These are phyloP conservation scores for Russula sp. DNA, from an alignment of 768 basidiomycete genomes.

Conservation along the genomic window DNA sequence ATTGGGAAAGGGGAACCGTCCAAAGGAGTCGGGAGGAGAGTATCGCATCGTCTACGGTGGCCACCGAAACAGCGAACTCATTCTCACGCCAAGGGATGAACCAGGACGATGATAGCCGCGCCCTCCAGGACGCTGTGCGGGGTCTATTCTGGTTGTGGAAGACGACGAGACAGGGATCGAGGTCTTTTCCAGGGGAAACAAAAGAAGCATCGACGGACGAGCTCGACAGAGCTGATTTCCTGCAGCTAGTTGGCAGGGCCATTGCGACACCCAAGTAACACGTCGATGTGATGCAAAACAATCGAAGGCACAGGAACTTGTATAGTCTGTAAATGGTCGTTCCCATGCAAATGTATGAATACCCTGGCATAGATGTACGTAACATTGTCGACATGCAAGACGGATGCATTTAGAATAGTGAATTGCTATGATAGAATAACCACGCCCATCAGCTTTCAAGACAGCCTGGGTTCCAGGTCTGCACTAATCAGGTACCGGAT, in stretches of 20 bases:
- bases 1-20: not conserved
- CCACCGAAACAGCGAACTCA: not conserved
- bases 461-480: not conserved
- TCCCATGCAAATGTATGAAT: not conserved
- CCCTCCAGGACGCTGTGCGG: constrained; percentile 15
- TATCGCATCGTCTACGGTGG: not conserved
- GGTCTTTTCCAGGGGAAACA: not conserved
- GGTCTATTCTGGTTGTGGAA: constrained; percentile 17
- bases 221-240: constrained; percentile 11
- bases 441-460: not conserved
- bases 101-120: not conserved
- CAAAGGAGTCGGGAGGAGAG: not conserved
- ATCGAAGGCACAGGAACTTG: not conserved
- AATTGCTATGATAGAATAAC: not conserved
- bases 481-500: not conserved
- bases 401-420: not conserved
- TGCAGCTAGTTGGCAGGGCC: constrained; percentile 14
- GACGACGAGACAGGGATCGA: not conserved
- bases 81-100: not conserved
- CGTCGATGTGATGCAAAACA: not conserved
- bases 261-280: constrained; percentile 5
- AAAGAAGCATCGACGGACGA: not conserved
- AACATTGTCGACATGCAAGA: not conserved
- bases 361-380: not conserved
- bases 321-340: not conserved